Evolutionary conservation across 176 grass and related monocot species (phyloP).

Genomic region (Hordeum marinum): DNA sequence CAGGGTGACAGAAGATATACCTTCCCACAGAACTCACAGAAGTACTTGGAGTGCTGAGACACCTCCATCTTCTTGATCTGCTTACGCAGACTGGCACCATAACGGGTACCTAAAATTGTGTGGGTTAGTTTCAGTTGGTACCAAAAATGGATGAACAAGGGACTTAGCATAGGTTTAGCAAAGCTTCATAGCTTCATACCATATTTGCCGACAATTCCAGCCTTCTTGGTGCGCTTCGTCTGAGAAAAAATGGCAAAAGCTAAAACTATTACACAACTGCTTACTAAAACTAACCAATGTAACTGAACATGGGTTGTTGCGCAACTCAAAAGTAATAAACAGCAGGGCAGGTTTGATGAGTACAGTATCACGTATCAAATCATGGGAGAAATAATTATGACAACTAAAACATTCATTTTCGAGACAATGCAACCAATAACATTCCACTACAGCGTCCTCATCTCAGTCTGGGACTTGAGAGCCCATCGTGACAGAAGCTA

Average conservation of each 20-base stretch:
- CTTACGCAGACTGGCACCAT: conserved; percentile 94
- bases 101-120: conserved; percentile 59
- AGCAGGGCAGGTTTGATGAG: neutral
- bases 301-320: neutral
- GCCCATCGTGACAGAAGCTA: neutral
- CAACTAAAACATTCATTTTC: neutral
- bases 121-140: neutral
- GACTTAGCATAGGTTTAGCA: neutral
- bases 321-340: neutral
- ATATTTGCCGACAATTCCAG: conserved; percentile 88
- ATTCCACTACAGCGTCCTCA: neutral
- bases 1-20: conserved; percentile 14
- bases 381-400: neutral
- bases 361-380: neutral
- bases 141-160: neutral
- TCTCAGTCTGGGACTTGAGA: neutral
- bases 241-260: conserved; percentile 25
- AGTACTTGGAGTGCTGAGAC: conserved; percentile 90
- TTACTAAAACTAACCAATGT: neutral
- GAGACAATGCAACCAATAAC: neutral
- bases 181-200: conserved; percentile 26
- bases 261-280: neutral
- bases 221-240: conserved; percentile 96
- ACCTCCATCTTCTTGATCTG: conserved; percentile 99
- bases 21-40: conserved; percentile 94